Evolutionary conservation across 2,329 filamentous ascomycete species (phyloP), one percentile per base, ranked within the genome.

Genomic region (Colletotrichum spinosum): DNA sequence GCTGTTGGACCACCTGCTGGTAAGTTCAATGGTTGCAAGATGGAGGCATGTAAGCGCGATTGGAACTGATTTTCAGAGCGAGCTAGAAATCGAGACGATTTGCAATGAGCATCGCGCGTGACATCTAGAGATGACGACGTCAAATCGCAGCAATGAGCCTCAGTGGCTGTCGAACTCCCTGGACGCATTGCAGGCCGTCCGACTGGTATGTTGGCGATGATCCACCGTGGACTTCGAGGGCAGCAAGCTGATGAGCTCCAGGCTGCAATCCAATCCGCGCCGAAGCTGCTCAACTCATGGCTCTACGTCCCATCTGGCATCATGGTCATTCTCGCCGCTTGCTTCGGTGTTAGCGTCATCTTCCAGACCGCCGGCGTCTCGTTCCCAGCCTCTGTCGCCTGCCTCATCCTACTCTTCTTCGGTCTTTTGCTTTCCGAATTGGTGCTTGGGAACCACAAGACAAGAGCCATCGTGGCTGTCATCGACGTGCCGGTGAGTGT

Each of bases 341-440:
- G 80, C 67, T 83, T 83, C 59, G 81, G 77, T 38, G 74, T 83
- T 34, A 76, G 81, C 67, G 74, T 75, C n/a, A 69, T 83, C 33
- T 77, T 84, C 63, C 75, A 76, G 11, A 72, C 84, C 8, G 80
- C 81, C 59, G 77, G 78, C 25, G 80, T 88, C 8, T 79, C 84
- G 0, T 90, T 90, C 66, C 86, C 86, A 1, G 83, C 87, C 2
- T 88, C 86, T 2, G 86, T 89, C 3, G 85, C 86, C 4, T 86
- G 84, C 48, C 79, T 89, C 69, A 75, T 89, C 48, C 67, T 87
- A 8, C 74, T 89, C 2, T 88, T 88, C 69, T 69, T 84, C 17
- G 77, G 72, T 0, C 74, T 89, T 10, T 77, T 88, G 8, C 58
- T 80, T 0, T 80, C 76, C 8, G 84, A 88, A 70, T 58, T 73